phyloP scores from a whole-genome alignment of 1,284 basidiomycete species.

The Cystobasidium pallidum region DNA sequence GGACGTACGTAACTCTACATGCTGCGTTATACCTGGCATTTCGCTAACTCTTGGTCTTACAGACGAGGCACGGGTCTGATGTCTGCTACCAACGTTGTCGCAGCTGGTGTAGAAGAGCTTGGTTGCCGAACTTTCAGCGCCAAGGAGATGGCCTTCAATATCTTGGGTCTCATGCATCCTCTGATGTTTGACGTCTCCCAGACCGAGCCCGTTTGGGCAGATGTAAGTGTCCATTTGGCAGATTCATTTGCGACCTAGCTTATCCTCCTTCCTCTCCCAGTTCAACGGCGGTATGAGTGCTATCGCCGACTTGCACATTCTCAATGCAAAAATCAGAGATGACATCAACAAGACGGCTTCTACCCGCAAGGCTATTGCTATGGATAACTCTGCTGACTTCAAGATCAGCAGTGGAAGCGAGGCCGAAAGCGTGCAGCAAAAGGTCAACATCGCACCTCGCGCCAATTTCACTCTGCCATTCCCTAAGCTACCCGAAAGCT shows the following conservation, averaged over 20 bases:
- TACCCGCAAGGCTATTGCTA: constrained; percentile 86
- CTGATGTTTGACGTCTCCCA: constrained; percentile 99
- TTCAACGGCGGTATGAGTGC: constrained; percentile 96
- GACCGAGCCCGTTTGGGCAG: constrained; percentile 98
- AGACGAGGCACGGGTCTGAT: constrained; percentile 98
- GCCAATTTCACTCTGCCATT: constrained; percentile 97
- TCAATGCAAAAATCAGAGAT: constrained; percentile 82
- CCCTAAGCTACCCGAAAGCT: constrained; percentile 66
- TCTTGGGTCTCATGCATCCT: constrained; percentile 95
- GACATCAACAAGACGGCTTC: constrained; percentile 78
- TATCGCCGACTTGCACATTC: constrained; percentile 88
- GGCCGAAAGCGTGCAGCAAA: constrained; percentile 90
- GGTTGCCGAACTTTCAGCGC: constrained; percentile 97
- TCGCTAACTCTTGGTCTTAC: constrained; percentile 63
- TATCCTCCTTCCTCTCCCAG: constrained; percentile 4
- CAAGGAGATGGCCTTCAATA: constrained; percentile 99
- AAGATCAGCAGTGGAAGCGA: constrained; percentile 86
- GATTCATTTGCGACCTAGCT: not conserved
- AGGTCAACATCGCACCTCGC: constrained; percentile 87
- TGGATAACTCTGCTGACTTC: constrained; percentile 94
- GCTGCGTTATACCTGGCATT: constrained; percentile 11
- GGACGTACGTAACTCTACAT: constrained; percentile 53
- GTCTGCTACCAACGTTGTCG: constrained; percentile 91
- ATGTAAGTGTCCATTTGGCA: constrained; percentile 56
- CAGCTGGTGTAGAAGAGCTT: constrained; percentile 88